Evolutionary conservation across 2,329 filamentous ascomycete genomes (phyloP).

Genomic region (Pleoardoris graminearum): DNA sequence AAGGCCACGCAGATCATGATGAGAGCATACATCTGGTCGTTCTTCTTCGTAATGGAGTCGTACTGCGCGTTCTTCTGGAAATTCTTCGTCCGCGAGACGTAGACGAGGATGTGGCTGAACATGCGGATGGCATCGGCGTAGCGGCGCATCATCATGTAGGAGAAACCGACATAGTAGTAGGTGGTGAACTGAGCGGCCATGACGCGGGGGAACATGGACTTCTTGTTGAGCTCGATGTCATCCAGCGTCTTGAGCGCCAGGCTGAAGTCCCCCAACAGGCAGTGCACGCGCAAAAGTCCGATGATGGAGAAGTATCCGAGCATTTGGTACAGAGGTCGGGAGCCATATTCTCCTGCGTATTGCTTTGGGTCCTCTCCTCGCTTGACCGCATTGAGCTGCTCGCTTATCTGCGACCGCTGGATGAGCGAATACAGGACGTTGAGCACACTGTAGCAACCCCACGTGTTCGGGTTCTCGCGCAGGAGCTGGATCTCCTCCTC

Average conservation of each 20-base stretch:
- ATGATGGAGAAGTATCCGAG: conserved; percentile 99
- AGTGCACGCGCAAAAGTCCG: conserved; percentile 93
- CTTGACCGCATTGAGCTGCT: conserved; percentile 94
- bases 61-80: conserved; percentile 99
- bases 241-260: conserved; percentile 98
- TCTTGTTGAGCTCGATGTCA: conserved; percentile 99
- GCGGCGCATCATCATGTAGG: conserved; percentile 99
- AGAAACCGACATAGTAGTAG: conserved; percentile 99
- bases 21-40: conserved; percentile 99
- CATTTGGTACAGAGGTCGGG: conserved; percentile 95
- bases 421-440: conserved; percentile 99
- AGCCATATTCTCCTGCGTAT: conserved; percentile 93
- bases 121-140: conserved; percentile 99
- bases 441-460: conserved; percentile 99
- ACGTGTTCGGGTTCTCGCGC: conserved; percentile 96
- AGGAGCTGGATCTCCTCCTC: conserved; percentile 91
- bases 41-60: conserved; percentile 99
- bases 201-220: conserved; percentile 98
- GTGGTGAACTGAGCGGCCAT: conserved; percentile 99
- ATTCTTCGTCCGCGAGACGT: conserved; percentile 98
- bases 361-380: conserved; percentile 84
- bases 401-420: conserved; percentile 95
- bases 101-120: conserved; percentile 99
- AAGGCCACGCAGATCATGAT: conserved; percentile 99
- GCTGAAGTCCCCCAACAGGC: conserved; percentile 94